phyloP scores from a whole-genome alignment of 164 flowering plant species.

The Vitis amurensis region DNA sequence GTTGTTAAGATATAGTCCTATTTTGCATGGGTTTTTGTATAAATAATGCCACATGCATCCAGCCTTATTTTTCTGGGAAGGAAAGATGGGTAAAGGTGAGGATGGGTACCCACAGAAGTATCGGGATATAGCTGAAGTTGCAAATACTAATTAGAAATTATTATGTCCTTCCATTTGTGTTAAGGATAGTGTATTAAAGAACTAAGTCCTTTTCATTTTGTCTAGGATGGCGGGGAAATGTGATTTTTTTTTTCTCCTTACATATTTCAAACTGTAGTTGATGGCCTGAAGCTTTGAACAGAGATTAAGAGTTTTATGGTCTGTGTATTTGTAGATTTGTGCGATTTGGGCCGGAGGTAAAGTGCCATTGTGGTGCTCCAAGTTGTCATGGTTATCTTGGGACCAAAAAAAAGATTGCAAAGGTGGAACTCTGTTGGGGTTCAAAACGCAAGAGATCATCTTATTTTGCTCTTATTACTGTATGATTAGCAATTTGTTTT shows the following conservation, averaged over 20 bases:
- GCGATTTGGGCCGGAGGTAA: slow-evolving; percentile 78
- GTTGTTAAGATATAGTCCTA: no score
- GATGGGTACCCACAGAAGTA: no score
- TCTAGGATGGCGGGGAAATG: no score
- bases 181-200: not conserved
- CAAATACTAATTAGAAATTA: not conserved
- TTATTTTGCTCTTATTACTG: slow-evolving; percentile 22
- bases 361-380: slow-evolving; percentile 76
- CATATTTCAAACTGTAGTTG: not conserved
- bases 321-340: slow-evolving; percentile 57
- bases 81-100: no score
- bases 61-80: no score
- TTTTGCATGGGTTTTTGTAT: no score
- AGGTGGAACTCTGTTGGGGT: slow-evolving; percentile 47
- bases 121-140: no score
- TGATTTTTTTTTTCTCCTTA: not conserved
- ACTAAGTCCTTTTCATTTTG: no score
- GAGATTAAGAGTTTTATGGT: not conserved
- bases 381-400: slow-evolving; percentile 87
- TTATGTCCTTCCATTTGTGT: not conserved
- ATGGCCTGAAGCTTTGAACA: not conserved
- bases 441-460: slow-evolving; percentile 54
- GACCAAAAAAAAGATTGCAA: slow-evolving; percentile 51
- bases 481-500: slow-evolving; percentile 7
- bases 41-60: no score